A percentile compares a stretch with the other conserved stretches of the same genome.
These are phyloP conservation scores for Suhomyces sp. DNA, from an alignment of 805 yeast species.

Conservation along the genomic window DNA sequence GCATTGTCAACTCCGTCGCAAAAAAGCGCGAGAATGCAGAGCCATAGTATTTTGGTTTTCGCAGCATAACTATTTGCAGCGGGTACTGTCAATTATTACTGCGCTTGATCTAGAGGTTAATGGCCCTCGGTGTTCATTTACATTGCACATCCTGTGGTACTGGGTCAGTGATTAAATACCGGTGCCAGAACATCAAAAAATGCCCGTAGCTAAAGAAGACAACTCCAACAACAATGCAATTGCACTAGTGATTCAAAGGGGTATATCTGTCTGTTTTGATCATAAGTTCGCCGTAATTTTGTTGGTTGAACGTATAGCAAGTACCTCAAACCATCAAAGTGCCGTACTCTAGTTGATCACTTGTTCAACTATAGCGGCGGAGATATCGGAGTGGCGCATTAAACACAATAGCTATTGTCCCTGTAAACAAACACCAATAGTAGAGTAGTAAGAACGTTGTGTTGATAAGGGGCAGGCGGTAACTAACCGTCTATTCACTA, in stretches of 20 bases:
- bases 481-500: neutral
- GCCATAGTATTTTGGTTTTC: neutral
- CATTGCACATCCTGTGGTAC: neutral
- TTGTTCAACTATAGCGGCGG: neutral
- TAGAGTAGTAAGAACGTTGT: neutral
- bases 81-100: neutral
- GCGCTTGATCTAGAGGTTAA: neutral
- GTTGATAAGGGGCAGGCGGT: neutral
- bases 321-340: neutral
- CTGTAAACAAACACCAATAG: neutral
- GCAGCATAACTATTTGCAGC: neutral
- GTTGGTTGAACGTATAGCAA: neutral
- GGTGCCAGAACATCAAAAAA: neutral
- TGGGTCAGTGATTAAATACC: neutral
- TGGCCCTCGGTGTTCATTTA: neutral
- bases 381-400: neutral
- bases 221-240: neutral
- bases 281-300: neutral
- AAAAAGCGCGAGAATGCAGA: neutral
- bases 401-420: neutral
- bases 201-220: neutral
- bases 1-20: neutral
- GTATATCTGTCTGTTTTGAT: neutral
- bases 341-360: neutral
- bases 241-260: neutral